Evolutionary conservation across 768 basidiomycete species (phyloP), one percentile per base, ranked within the genome.

Genomic region (Lactifluus subvellereus): DNA sequence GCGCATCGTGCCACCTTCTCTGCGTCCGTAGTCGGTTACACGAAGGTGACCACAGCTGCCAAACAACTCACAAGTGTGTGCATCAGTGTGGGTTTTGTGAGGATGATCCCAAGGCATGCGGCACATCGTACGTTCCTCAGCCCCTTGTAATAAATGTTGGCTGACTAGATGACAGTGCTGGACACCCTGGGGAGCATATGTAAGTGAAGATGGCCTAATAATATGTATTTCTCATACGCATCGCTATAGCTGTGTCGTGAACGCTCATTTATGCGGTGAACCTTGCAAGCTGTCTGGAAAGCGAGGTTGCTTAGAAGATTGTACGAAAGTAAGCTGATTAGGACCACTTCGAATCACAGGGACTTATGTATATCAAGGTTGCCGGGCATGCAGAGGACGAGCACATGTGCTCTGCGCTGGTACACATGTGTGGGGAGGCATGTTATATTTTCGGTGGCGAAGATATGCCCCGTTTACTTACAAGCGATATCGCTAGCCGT

Each of bases 351-450:
- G 2, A 22, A 3, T 18, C 8, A 22, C 38, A 7, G 18, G 20
- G 6, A 2, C 40, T 54, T 38, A 64, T 1, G 14, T 22, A 35
- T 18, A 2, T 35, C 22, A 67, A 87, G 83, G 72, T 79, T 6
- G 73, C 74, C 4, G 76, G 75, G 13, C 84, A 86, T 57, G 38
- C 55, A 1, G 83, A 77, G 4, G 77, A 75, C 0, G 78, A 77
- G 6, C 86, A 86, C 67, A 58, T 79, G 58, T 87, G 86, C 66
- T 77, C 83, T 0, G 82, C 84, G 3, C 71, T 72, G 18, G 67
- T 77, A 2, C 86, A 87, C 62, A 78, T 78, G 43, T 87, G 86
- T 60, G 84, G 83, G n/a, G 71, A 79, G 77, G 85, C 81, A 64
- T 9, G 62, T 10, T n/a, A 10, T 30, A 32, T 33, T 27, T 22